phyloP scores from a whole-genome alignment of 2,329 filamentous ascomycete genomes.

The Cladosporium colombiae region DNA sequence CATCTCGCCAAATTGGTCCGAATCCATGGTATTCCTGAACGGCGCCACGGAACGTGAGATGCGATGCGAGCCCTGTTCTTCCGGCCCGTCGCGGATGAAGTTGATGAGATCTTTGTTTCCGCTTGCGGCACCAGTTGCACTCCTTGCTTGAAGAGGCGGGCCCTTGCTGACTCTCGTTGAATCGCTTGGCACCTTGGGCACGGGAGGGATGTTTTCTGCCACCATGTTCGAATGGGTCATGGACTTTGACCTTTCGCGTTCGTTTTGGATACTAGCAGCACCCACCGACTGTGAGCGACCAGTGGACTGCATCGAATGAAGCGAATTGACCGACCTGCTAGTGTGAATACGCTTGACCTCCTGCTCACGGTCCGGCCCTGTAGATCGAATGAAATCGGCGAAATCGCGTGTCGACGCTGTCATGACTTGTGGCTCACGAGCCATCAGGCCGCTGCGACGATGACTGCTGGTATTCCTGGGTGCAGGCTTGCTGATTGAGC shows the following conservation, averaged over 20 bases:
- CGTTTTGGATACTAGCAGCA: slow-evolving; percentile 14
- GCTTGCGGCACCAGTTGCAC: slow-evolving; percentile 65
- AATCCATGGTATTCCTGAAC: slow-evolving; percentile 83
- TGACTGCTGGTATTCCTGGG: slow-evolving; percentile 36
- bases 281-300: slow-evolving; percentile 29
- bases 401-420: slow-evolving; percentile 77
- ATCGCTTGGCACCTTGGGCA: slow-evolving; percentile 31
- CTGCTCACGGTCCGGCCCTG: slow-evolving; percentile 59
- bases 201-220: slow-evolving; percentile 31
- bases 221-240: slow-evolving; percentile 20
- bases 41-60: slow-evolving; percentile 83
- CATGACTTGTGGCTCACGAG: slow-evolving; percentile 72
- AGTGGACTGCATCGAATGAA: slow-evolving; percentile 28
- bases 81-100: slow-evolving; percentile 85
- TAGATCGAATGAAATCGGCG: slow-evolving; percentile 85
- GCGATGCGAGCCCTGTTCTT: slow-evolving; percentile 61
- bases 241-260: slow-evolving; percentile 21
- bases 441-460: slow-evolving; percentile 41
- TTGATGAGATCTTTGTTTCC: slow-evolving; percentile 88
- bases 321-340: slow-evolving; percentile 30
- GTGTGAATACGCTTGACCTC: slow-evolving; percentile 25
- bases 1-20: slow-evolving; percentile 63
- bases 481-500: slow-evolving; percentile 35
- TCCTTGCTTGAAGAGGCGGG: slow-evolving; percentile 32
- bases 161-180: slow-evolving; percentile 18